Evolutionary conservation across 2,329 filamentous ascomycete genomes (phyloP).

Genomic region (Xylaria polymorpha): DNA sequence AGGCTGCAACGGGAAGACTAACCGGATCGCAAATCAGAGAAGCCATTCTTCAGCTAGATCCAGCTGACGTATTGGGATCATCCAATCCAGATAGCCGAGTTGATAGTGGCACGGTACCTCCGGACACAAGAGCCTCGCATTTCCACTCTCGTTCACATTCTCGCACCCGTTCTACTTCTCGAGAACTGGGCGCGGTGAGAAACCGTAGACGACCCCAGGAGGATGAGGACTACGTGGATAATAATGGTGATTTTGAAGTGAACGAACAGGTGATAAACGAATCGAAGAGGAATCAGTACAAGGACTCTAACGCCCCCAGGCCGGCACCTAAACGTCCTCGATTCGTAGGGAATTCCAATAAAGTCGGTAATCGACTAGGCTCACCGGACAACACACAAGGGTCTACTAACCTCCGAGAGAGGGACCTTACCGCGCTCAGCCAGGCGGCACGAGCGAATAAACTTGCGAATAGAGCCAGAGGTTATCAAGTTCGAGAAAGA

Average conservation of each 20-base stretch:
- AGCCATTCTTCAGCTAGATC: conserved; percentile 41
- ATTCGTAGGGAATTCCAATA: conserved; percentile 23
- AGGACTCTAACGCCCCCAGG: conserved; percentile 13
- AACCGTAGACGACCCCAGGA: conserved; percentile 16
- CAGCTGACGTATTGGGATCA: conserved; percentile 36
- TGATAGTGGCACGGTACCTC: conserved; percentile 4
- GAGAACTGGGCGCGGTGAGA: conserved; percentile 12
- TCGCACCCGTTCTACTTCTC: conserved; percentile 15
- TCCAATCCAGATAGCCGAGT: conserved; percentile 15
- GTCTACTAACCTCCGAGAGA: conserved; percentile 27
- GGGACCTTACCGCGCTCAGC: conserved; percentile 40
- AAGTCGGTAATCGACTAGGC: conserved; percentile 8
- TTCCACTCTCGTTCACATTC: conserved; percentile 1
- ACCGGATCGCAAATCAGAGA: conserved; percentile 36
- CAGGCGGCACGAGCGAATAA: conserved; percentile 39
- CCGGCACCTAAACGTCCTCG: conserved; percentile 37
- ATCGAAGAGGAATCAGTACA: conserved; percentile 32
- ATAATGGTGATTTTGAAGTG: conserved; percentile 43
- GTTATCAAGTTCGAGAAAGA: conserved; percentile 48
- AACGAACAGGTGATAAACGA: conserved; percentile 42
- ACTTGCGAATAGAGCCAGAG: conserved; percentile 32
- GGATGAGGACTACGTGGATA: conserved; percentile 34
- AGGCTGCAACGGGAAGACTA: conserved; percentile 29
- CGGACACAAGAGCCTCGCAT: not conserved
- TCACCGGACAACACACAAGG: conserved; percentile 23